A percentile compares a stretch with the other conserved stretches of the same genome.
Conservation (phyloP, 139 green algal species). For the Chlorella sp. region DNA sequence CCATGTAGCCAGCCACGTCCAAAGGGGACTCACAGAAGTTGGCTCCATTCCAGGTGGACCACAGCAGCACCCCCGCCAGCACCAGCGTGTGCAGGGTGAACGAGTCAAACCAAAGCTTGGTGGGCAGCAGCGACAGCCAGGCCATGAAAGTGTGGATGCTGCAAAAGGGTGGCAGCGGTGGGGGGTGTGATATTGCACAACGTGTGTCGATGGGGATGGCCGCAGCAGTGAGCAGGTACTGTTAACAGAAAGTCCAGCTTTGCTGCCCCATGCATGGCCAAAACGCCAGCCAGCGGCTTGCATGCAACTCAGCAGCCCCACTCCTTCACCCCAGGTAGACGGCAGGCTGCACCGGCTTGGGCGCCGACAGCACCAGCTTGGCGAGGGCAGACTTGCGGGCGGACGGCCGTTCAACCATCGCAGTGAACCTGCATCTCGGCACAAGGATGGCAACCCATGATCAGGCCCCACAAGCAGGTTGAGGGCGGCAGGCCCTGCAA, state of each 20-base stretch:
- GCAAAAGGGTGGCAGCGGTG: neutral
- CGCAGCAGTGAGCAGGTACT: too few species aligned
- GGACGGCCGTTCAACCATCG: conserved; percentile 37
- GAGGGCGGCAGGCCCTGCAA: neutral
- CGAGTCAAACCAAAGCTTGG: conserved; percentile 41
- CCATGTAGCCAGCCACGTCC: neutral
- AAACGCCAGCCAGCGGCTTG: too few species aligned
- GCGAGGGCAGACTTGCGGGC: conserved; percentile 31
- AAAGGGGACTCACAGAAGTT: conserved; percentile 63
- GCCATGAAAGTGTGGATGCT: conserved; percentile 30
- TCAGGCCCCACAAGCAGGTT: too few species aligned
- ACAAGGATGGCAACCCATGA: too few species aligned
- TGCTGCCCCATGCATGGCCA: too few species aligned
- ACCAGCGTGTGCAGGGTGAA: conserved; percentile 62
- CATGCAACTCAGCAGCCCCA: neutral
- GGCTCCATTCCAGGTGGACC: conserved; percentile 68
- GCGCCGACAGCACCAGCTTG: conserved; percentile 23
- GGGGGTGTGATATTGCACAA: too few species aligned
- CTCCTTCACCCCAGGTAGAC: neutral
- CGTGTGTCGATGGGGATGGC: too few species aligned
- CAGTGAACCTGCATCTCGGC: conserved; percentile 34
- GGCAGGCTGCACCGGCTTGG: conserved; percentile 1
- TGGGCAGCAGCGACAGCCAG: conserved; percentile 41
- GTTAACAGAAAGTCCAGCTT: too few species aligned
- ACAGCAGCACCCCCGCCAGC: conserved; percentile 46